Percentiles rank a stretch among this genome's conserved stretches.
Conservation (phyloP, 2,329 filamentous ascomycete genomes). For the Clarireedia homoeocarpa region DNA sequence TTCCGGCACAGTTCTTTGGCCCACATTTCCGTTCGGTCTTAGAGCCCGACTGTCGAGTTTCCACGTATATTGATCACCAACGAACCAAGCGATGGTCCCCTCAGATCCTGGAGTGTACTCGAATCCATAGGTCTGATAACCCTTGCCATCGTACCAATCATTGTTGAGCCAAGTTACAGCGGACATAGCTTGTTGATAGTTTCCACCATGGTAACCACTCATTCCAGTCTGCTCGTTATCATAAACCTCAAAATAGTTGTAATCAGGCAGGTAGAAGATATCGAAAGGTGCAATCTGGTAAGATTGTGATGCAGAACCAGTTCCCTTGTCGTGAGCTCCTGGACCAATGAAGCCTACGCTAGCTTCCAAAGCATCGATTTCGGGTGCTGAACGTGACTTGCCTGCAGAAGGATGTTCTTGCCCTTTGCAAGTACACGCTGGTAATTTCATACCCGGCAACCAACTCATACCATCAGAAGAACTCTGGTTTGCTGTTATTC, state of each 20-base stretch:
- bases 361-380: conserved; percentile 68
- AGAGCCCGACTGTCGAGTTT: conserved; percentile 51
- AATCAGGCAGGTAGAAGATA: conserved; percentile 59
- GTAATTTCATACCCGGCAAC: conserved; percentile 62
- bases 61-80: conserved; percentile 58
- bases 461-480: conserved; percentile 56
- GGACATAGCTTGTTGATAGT: conserved; percentile 56
- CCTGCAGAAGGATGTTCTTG: conserved; percentile 60
- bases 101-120: conserved; percentile 53
- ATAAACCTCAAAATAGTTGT: conserved; percentile 58
- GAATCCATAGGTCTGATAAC: conserved; percentile 55
- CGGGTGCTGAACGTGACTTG: conserved; percentile 57
- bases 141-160: conserved; percentile 57
- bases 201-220: conserved; percentile 53
- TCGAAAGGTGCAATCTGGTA: conserved; percentile 64
- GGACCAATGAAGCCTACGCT: conserved; percentile 35
- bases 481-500: conserved; percentile 67
- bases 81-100: conserved; percentile 61
- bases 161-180: conserved; percentile 54
- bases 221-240: conserved; percentile 47
- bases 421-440: conserved; percentile 56
- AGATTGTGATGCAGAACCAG: conserved; percentile 58
- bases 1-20: conserved; percentile 54
- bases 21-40: conserved; percentile 63
- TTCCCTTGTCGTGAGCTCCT: conserved; percentile 23